Evolutionary conservation across 768 basidiomycete species (phyloP), one percentile per base, ranked within the genome.

Genomic region (Trametes meyenii): DNA sequence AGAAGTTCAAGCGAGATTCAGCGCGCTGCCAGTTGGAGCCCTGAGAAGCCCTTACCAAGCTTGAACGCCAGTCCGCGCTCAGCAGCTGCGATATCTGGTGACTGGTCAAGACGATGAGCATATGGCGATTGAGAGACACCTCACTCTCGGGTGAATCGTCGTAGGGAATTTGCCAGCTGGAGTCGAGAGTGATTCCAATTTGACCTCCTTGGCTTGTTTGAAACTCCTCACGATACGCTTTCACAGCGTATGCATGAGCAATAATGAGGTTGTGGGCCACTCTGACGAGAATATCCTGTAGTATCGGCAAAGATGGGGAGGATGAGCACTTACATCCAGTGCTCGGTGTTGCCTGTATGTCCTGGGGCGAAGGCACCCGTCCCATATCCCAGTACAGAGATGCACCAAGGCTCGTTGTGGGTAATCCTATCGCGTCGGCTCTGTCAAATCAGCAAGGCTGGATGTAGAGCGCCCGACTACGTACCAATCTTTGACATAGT

Each of bases 171-270:
- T 82, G 78, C 87, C 87, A 90, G 69, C 88, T 85, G n/a, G 86
- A 85, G 66, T 90, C 90, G 39, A 91, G 76, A 0, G 90, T 91
- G 68, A 92, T 90, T 10, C 89, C 89, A 63, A 91, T 88, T 63
- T 80, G 76, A 24, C 89, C 91, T 2, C 81, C 77, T 70, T 90
- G 88, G 1, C 58, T 72, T 2, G 79, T 61, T 73, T 89, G 85
- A 79, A 83, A 92, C 56, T 86, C 73, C n/a, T 85, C 81, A 24
- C 87, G 83, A 67, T 90, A 92, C 6, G 85, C 66, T 66, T 89
- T 85, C 40, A 85, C 85, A 16, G 86, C 86, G 58, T 81, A 70
- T 0, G 88, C 89, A 64, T 92, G 91, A 1, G 90, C 80, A 17
- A 90, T 75, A 40, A 91, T 85, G 55, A 89, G 71, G 64, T 75